phyloP scores from a whole-genome alignment of 2,329 filamentous ascomycete species.

The Fusarium veterinarium region DNA sequence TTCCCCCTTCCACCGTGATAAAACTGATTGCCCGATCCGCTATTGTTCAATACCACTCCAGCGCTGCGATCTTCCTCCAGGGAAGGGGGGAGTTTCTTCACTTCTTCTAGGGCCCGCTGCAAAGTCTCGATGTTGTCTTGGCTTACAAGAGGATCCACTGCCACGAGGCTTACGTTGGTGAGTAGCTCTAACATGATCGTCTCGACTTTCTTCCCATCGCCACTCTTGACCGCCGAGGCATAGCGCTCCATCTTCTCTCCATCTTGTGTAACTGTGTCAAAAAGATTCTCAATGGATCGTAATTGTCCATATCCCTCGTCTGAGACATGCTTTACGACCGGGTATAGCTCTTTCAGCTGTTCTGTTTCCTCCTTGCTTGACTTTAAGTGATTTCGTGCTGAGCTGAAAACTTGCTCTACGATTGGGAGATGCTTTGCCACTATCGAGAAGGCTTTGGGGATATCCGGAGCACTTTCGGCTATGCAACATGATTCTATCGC shows the following conservation, averaged over 20 bases:
- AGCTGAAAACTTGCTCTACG: background rate
- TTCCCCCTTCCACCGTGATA: background rate
- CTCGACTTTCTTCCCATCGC: background rate
- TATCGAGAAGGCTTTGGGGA: background rate
- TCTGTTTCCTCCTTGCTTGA: background rate
- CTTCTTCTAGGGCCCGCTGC: background rate
- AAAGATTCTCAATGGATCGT: background rate
- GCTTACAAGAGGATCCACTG: background rate
- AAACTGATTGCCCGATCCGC: background rate
- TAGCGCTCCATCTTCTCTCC: background rate
- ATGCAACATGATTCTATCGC: background rate
- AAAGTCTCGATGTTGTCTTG: background rate
- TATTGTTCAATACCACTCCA: background rate
- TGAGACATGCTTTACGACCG: background rate
- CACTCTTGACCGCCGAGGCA: background rate
- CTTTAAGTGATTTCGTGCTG: background rate
- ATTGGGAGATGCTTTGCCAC: background rate
- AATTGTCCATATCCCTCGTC: background rate
- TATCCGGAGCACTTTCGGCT: background rate
- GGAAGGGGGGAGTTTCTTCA: background rate
- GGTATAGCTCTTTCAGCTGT: background rate
- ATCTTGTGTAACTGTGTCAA: background rate
- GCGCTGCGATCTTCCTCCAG: background rate
- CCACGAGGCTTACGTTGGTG: background rate
- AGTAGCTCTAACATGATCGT: background rate